Base-by-base conservation (phyloP, 1,284 basidiomycete species). In the Coriolopsis trogii region DNA sequence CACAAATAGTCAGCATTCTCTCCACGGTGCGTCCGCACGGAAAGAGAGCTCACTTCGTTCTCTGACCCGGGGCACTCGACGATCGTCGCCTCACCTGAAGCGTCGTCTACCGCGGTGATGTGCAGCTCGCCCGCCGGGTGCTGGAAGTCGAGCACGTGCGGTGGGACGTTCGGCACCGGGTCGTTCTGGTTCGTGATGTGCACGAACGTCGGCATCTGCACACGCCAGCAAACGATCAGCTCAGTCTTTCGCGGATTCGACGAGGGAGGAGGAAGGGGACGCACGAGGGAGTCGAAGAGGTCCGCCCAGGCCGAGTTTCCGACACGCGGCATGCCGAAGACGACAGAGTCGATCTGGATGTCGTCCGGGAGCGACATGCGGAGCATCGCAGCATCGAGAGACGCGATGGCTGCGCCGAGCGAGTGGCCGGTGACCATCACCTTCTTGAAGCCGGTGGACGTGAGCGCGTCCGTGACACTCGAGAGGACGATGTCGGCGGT, bases 281-380 rank as follows among this genome's bases (percentile, higher is more conserved):
- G 16, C 20, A 59, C 57, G 46, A 59, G 30, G 1, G 46, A 26
- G 54, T 52, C 47, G 9, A 54, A 33, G 18, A 59, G 52, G 29
- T 55, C 49, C 33, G 58, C 58, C 58, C 58, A 59, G 2, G 43
- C 55, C 33, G 46, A 41, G 63, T 79, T 76, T 0, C 77, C 77
- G 9, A 63, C 53, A 13, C 78, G 67, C 3, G 77, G 77, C 13
- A 74, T 66, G 4, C 75, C 77, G 52, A 78, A 79, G 21, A 76
- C 70, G 13, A 70, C 68, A 1, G 73, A 67, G 12, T 62, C 64
- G 29, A 79, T 61, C 6, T 63, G 36, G 20, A 78, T 60, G 23
- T 67, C 67, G 3, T 68, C 53, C 13, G 68, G 63, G n/a, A 78
- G 67, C 9, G 68, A 55, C 63, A 70, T 67, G 24, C 66, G 70